Percentiles rank a stretch among this genome's conserved stretches.
These are phyloP conservation scores for Torrubiellomyces zombiae DNA, from an alignment of 2,329 filamentous ascomycete species.

Conservation along the genomic window DNA sequence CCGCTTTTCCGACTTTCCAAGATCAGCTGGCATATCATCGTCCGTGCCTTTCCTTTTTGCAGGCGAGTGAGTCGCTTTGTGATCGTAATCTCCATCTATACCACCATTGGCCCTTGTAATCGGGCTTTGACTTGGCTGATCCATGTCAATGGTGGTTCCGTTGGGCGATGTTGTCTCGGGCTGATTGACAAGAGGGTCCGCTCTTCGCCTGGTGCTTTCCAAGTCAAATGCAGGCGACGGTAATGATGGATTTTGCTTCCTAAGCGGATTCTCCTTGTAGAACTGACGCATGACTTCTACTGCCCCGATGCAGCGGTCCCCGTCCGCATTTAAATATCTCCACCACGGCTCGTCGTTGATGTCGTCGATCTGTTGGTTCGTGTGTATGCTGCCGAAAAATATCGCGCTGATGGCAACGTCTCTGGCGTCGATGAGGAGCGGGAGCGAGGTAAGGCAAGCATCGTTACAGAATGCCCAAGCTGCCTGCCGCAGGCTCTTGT, in stretches of 20 bases:
- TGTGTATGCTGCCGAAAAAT: slow-evolving; percentile 70
- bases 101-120: slow-evolving; percentile 21
- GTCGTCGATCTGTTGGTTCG: slow-evolving; percentile 59
- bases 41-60: slow-evolving; percentile 26
- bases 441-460: slow-evolving; percentile 67
- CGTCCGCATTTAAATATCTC: slow-evolving; percentile 56
- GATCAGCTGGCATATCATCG: slow-evolving; percentile 13
- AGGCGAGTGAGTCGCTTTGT: slow-evolving; percentile 20
- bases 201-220: slow-evolving; percentile 36
- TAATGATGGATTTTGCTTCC: slow-evolving; percentile 36
- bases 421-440: slow-evolving; percentile 60
- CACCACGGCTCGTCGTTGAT: slow-evolving; percentile 71
- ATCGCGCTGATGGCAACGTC: slow-evolving; percentile 75
- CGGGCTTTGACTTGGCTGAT: slow-evolving; percentile 33
- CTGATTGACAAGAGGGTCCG: slow-evolving; percentile 23
- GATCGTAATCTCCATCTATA: slow-evolving; percentile 13
- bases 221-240: slow-evolving; percentile 38
- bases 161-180: slow-evolving; percentile 28
- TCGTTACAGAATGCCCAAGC: slow-evolving; percentile 94
- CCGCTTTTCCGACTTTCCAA: slow-evolving; percentile 25
- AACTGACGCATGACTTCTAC: slow-evolving; percentile 61
- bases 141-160: slow-evolving; percentile 29
- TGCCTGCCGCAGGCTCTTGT: slow-evolving; percentile 67
- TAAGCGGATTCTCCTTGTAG: slow-evolving; percentile 46
- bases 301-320: slow-evolving; percentile 53